A percentile compares a stretch with the other conserved stretches of the same genome.
Evolutionary conservation across 1,284 basidiomycete species (phyloP).

Genomic region (Ustilago hordei): DNA sequence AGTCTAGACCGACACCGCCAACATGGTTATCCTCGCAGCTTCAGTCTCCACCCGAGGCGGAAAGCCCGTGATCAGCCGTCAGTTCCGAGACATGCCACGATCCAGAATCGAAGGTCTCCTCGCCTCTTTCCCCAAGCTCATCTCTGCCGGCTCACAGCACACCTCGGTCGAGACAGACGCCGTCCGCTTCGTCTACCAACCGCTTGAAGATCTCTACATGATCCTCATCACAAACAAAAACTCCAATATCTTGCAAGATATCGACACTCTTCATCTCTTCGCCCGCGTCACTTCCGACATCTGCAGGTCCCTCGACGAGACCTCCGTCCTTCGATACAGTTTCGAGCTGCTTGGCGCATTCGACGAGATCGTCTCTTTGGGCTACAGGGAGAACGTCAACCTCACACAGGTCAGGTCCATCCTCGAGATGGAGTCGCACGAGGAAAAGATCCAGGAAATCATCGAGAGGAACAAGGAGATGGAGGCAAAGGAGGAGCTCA

Average conservation of each 20-base stretch:
- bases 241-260: constrained; percentile 98
- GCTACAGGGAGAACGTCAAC: constrained; percentile 93
- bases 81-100: constrained; percentile 93
- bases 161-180: constrained; percentile 77
- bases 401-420: constrained; percentile 90
- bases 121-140: constrained; percentile 96
- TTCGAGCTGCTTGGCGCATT: constrained; percentile 96
- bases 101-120: constrained; percentile 94
- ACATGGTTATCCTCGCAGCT: constrained; percentile 85
- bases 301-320: constrained; percentile 80
- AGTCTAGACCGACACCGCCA: not conserved
- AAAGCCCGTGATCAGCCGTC: constrained; percentile 94
- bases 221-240: constrained; percentile 98
- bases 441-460: constrained; percentile 99
- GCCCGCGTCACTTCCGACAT: constrained; percentile 93
- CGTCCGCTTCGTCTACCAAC: constrained; percentile 93
- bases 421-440: constrained; percentile 98
- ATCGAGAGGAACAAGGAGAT: constrained; percentile 99
- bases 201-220: constrained; percentile 97
- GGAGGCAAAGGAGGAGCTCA: constrained; percentile 98
- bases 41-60: constrained; percentile 94
- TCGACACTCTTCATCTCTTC: constrained; percentile 93
- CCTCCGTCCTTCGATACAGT: constrained; percentile 89
- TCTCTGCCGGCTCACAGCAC: constrained; percentile 95
- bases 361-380: constrained; percentile 94